Base-by-base conservation (phyloP, 345 rosid genomes). In the Syzygium oleosum region DNA sequence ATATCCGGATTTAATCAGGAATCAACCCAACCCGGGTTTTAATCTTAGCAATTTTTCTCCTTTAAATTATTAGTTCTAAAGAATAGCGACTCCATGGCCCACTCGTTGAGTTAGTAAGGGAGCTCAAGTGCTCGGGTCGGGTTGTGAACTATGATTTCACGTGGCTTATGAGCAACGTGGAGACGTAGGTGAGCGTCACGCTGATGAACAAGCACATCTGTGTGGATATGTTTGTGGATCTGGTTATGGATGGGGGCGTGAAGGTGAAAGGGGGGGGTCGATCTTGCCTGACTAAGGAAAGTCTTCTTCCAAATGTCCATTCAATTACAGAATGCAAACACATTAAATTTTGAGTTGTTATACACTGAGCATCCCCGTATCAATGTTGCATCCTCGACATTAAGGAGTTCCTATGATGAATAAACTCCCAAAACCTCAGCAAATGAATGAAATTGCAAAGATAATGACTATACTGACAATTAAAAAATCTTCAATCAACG, bases 21-120 rank as follows among this genome's bases (percentile, higher is more conserved):
- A 23, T 6, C 1, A 0, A 0, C 63, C 25, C 63, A 58, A 58
- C 23, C 29, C 1, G 0, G 2, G 34, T 7, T 61, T 7, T 16
- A 2, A 61, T 27, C 17, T 61, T 61, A 61, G 68, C n/a, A 3
- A 12, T 2, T 27, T 61, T 27, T 27, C 31, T 61, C 34, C 68
- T 61, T 61, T 61, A 61, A 27, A 27, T 61, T 27, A 61, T 27
- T 61, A 27, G 9, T 27, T 61, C 31, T 3, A 3, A 61, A 61
- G 34, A 59, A 61, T 27, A 16, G 29, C 4, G 3, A 61, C 31
- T 61, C 31, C 17, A 61, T 1, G 68, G 68, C 27, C 31, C 14
- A 27, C 34, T 61, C 14, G 16, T 4, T n/a, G 8, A 59, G 68
- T 59, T 27, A 59, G 31, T 6, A 3, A 27, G 68, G 3, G 8